Base-by-base conservation (phyloP, 2,329 filamentous ascomycete species). In the Sporothrix inflata region DNA sequence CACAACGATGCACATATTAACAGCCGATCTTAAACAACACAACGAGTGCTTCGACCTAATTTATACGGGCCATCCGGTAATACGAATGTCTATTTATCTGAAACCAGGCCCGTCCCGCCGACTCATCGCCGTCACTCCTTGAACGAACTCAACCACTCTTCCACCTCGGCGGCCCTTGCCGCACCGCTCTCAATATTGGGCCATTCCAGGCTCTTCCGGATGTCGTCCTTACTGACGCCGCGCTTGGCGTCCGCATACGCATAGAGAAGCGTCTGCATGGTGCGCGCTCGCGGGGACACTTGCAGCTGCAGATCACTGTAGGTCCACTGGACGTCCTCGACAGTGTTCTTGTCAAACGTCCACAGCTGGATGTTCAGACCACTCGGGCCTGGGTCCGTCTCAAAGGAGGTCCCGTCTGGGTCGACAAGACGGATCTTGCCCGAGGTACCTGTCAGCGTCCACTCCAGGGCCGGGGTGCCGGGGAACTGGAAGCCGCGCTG, bases 401-500 rank as follows among this genome's bases (percentile, higher is more conserved):
- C 34, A 11, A 61, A 61, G 0, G 57, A 61, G 34, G 57, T 21
- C 3, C 30, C 57, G n/a, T 40, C 57, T n/a, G 9, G 7, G 5
- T 61, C 24, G 5, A 30, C 24, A 5, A 61, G 5, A 9, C 57
- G 57, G 19, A 61, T 42, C 57, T 61, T 61, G 57, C 57, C 57
- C 57, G 3, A 24, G 57, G 57, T 61, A 34, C 53, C 53, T 12
- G 53, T 34, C 53, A 42, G 34, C 11, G 30, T 61, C 30, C 57
- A 61, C 34, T 42, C 57, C 3, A 61, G 34, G 8, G 30, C 19
- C 9, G 57, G 57, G 11, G 24, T 24, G 0, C 80, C 83, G 0
- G 82, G 83, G 76, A 88, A 87, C 0, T 83, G 81, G 21, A 82
- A 81, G 0, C 86, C 86, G 16, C 83, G 82, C 2, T 85, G 83